Conservation (phyloP, 352 stramenopile species). For the Pythium rhizo-oryzae region DNA sequence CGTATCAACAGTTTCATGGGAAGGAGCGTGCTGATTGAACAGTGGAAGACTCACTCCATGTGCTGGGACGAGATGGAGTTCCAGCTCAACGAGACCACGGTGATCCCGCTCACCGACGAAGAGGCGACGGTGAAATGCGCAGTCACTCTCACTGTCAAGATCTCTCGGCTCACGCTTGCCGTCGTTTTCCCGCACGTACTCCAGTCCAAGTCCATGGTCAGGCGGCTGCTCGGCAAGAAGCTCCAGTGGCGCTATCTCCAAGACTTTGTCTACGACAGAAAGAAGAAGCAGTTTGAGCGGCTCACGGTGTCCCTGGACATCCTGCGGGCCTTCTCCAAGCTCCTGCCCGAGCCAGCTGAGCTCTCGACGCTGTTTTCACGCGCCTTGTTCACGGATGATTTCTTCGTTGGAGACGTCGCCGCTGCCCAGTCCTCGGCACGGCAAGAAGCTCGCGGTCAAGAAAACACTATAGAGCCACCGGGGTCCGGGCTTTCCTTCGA, state of each 20-base stretch:
- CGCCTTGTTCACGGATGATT: background rate
- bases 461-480: background rate
- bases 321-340: background rate
- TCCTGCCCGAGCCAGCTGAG: background rate
- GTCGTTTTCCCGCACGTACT: conserved; percentile 13
- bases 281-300: background rate
- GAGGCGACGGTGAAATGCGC: background rate
- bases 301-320: background rate
- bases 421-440: background rate
- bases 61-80: background rate
- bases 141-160: background rate
- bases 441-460: no score
- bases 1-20: conserved; percentile 7
- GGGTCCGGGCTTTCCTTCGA: background rate
- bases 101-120: background rate
- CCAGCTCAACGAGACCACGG: background rate
- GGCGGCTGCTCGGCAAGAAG: background rate
- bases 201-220: background rate
- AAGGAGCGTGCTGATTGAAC: background rate
- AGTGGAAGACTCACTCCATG: conserved; percentile 13
- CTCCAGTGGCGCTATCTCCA: background rate
- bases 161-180: conserved; percentile 1
- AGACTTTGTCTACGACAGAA: background rate
- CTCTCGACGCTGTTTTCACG: background rate
- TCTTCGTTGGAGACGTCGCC: background rate